Evolutionary conservation across 2,329 filamentous ascomycete genomes (phyloP).

Genomic region (Colletotrichum cordylinicola): DNA sequence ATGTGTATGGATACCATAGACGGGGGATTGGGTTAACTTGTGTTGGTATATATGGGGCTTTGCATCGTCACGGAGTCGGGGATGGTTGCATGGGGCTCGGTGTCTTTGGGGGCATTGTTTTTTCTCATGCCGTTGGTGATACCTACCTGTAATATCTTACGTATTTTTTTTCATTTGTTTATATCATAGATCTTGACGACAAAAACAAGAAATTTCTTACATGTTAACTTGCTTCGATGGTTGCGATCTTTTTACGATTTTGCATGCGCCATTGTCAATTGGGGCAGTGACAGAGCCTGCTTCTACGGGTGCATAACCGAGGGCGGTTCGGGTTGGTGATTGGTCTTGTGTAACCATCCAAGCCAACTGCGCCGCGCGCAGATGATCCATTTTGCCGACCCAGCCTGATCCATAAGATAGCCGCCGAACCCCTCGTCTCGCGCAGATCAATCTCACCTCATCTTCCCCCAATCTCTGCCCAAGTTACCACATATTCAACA

Average conservation of each 20-base stretch:
- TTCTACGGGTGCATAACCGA: rapidly evolving
- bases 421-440: not conserved
- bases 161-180: constrained; percentile 1
- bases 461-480: not conserved
- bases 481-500: not conserved
- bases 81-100: not conserved
- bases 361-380: not conserved
- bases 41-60: not conserved
- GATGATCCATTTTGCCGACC: not conserved
- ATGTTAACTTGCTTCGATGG: not conserved
- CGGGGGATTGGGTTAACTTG: not conserved
- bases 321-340: not conserved
- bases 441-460: rapidly evolving
- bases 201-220: rapidly evolving
- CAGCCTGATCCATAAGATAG: not conserved
- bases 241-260: not conserved
- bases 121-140: constrained; percentile 7
- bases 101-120: constrained; percentile 6
- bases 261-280: rapidly evolving
- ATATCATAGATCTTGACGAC: not conserved
- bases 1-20: not conserved
- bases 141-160: constrained; percentile 15
- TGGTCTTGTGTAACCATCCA: not conserved
- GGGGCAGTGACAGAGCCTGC: not conserved
- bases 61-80: constrained; percentile 19